phyloP scores from a whole-genome alignment of 202 grass and related monocot species.

The Thinopyrum obtusiflorum region DNA sequence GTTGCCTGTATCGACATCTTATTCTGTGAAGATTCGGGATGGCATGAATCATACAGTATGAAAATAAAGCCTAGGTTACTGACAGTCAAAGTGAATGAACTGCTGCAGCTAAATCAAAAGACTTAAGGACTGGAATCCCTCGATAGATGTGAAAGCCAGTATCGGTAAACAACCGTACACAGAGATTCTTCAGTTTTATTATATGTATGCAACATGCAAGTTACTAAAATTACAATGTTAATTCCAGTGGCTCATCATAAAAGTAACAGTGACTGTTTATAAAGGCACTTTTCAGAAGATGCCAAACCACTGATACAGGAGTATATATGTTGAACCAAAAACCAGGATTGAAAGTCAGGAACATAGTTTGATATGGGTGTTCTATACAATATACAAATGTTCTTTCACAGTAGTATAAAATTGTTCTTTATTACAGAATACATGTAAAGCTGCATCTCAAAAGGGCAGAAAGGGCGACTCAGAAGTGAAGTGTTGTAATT shows the following conservation, averaged over 20 bases:
- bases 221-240: not conserved
- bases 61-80: not conserved
- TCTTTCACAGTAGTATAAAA: not conserved
- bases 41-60: not conserved
- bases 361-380: not conserved
- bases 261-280: not conserved
- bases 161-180: not conserved
- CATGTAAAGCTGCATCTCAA: not conserved
- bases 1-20: not conserved
- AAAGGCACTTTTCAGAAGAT: constrained; percentile 37
- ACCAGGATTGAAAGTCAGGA: not conserved
- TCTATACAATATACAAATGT: not conserved
- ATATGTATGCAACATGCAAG: not conserved
- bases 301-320: constrained; percentile 15
- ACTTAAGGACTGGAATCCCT: not conserved
- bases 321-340: not conserved
- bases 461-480: constrained; percentile 14
- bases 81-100: not conserved
- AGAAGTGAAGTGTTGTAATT: not conserved
- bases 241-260: not conserved
- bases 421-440: not conserved
- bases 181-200: not conserved
- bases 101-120: not conserved
- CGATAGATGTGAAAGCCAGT: not conserved
- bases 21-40: not conserved